A percentile compares a stretch with the other conserved stretches of the same genome.
Evolutionary conservation across 176 grass and related monocot genomes (phyloP).

Genomic region (Avena eriantha): DNA sequence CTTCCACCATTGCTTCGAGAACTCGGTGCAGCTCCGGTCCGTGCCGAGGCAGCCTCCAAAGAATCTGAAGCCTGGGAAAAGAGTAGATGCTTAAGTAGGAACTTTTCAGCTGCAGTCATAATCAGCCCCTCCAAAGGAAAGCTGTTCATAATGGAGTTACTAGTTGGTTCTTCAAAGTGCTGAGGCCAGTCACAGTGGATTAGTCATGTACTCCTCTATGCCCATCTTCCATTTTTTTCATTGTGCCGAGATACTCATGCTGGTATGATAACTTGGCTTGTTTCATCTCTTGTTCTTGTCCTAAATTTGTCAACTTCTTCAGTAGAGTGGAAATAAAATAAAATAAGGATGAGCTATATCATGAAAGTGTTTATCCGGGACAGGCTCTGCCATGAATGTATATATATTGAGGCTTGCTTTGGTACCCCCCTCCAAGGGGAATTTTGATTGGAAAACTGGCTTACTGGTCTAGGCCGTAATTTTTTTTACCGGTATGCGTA

Average conservation of each 20-base stretch:
- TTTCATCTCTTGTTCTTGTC: neutral
- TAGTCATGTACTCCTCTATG: slow-evolving; percentile 12
- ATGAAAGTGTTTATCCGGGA: neutral
- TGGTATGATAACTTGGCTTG: neutral
- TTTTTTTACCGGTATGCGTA: too few species aligned
- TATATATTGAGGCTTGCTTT: too few species aligned
- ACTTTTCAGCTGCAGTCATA: slow-evolving; percentile 31
- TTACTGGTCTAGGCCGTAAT: too few species aligned
- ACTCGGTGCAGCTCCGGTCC: slow-evolving; percentile 77
- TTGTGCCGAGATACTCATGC: neutral
- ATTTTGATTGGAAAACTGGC: too few species aligned
- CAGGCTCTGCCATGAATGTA: too few species aligned
- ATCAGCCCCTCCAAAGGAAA: slow-evolving; percentile 16
- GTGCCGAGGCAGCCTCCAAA: slow-evolving; percentile 44
- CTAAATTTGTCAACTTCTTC: neutral
- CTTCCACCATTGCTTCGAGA: slow-evolving; percentile 84
- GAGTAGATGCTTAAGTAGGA: slow-evolving; percentile 41
- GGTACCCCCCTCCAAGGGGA: too few species aligned
- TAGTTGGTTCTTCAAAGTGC: slow-evolving; percentile 26
- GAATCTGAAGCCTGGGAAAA: neutral
- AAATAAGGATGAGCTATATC: neutral
- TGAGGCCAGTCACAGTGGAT: neutral
- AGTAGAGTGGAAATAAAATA: neutral
- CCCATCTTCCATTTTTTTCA: slow-evolving; percentile 16
- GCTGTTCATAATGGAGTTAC: neutral